Evolutionary conservation across 2,329 filamentous ascomycete species (phyloP).

Genomic region (Xylariaceae sp.): DNA sequence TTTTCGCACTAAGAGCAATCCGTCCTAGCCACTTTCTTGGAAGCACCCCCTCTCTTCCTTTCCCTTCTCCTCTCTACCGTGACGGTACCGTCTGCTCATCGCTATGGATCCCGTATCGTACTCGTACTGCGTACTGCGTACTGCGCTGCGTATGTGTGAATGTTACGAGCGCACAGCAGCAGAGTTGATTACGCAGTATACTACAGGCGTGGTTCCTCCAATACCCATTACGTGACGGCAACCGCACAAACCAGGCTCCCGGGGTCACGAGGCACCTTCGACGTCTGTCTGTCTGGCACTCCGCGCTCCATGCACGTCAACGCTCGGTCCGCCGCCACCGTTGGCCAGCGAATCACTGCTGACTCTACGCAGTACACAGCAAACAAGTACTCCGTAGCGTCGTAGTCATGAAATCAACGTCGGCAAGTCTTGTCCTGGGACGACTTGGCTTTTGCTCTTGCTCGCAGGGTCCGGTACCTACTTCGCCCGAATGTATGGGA

Average conservation of each 20-base stretch:
- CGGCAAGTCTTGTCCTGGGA: neutral
- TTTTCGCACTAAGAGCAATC: too few species aligned
- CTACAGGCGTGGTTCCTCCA: neutral
- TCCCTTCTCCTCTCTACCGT: too few species aligned
- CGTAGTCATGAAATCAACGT: too few species aligned
- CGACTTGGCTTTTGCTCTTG: neutral
- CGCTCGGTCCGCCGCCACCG: neutral
- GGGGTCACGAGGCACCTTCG: slow-evolving; percentile 28
- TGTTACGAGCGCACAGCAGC: neutral
- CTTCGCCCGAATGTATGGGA: neutral
- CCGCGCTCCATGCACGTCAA: slow-evolving; percentile 9
- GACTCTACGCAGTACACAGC: neutral
- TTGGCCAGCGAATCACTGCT: neutral
- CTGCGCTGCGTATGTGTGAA: neutral
- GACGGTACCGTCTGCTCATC: too few species aligned
- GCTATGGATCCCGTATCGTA: too few species aligned
- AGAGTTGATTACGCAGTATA: neutral
- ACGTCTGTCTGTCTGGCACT: slow-evolving; percentile 25
- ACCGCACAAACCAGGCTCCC: slow-evolving; percentile 7
- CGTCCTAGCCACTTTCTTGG: too few species aligned
- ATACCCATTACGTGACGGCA: neutral
- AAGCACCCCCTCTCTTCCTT: too few species aligned
- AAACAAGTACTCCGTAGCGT: too few species aligned
- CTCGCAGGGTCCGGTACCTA: neutral
- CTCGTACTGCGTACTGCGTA: neutral